phyloP scores from a whole-genome alignment of 768 basidiomycete genomes.

The Serendipita indica region DNA sequence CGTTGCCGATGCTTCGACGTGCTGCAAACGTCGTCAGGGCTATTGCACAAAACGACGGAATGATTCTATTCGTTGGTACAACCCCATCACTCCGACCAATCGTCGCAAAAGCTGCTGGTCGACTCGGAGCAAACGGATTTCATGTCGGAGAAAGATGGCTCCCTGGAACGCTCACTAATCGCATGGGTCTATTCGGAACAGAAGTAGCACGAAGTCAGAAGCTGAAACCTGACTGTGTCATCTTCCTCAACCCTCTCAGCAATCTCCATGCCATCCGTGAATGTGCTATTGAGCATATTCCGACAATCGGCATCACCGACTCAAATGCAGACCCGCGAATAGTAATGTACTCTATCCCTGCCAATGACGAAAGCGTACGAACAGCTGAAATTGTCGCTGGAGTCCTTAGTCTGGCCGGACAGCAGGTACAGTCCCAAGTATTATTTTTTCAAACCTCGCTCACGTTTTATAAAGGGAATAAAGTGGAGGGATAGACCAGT shows the following conservation, averaged over 20 bases:
- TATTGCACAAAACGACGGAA: constrained; percentile 65
- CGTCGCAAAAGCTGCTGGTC: constrained; percentile 63
- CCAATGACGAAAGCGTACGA: constrained; percentile 89
- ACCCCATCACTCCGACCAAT: constrained; percentile 60
- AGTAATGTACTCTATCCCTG: constrained; percentile 96
- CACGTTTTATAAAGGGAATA: neutral
- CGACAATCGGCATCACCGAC: constrained; percentile 89
- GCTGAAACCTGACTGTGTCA: constrained; percentile 69
- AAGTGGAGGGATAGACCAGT: neutral
- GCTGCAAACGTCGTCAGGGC: constrained; percentile 79
- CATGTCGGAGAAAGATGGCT: constrained; percentile 82
- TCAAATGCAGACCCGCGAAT: constrained; percentile 90
- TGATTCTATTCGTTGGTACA: constrained; percentile 82
- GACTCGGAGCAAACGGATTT: constrained; percentile 65
- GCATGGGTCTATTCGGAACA: constrained; percentile 52
- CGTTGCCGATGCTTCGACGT: constrained; percentile 78
- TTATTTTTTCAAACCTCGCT: neutral
- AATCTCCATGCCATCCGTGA: constrained; percentile 82
- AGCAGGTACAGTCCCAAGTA: constrained; percentile 20
- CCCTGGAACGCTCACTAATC: constrained; percentile 90
- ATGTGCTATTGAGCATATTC: constrained; percentile 76
- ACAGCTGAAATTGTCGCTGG: constrained; percentile 86
- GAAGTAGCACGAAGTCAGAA: constrained; percentile 37
- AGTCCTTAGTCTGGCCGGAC: constrained; percentile 74
- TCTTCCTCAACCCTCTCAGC: constrained; percentile 80